Evolutionary conservation across 345 rosid species (phyloP).

Genomic region (Populus alba): DNA sequence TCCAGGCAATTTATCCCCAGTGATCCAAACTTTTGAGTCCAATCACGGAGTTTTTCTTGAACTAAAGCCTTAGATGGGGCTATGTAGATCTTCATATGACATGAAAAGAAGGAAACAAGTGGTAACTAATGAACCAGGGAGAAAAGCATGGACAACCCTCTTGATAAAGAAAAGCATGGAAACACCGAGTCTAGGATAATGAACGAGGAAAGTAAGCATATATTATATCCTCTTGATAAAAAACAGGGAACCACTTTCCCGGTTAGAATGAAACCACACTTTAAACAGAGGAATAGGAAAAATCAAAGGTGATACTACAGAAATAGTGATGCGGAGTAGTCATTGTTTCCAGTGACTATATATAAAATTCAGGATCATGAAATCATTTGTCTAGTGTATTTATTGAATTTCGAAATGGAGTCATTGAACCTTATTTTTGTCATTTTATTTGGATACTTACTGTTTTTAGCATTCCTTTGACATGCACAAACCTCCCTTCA

Average conservation of each 20-base stretch:
- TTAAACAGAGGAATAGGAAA: too few species aligned
- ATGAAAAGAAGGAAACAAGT: slow-evolving; percentile 18
- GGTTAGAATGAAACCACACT: too few species aligned
- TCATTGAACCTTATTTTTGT: background rate
- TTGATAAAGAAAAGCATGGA: too few species aligned
- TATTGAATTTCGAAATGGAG: background rate
- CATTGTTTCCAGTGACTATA: too few species aligned
- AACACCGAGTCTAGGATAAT: background rate
- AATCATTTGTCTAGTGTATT: background rate
- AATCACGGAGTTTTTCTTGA: slow-evolving; percentile 90
- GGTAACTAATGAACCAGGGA: slow-evolving; percentile 5
- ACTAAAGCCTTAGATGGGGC: slow-evolving; percentile 97
- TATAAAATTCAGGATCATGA: background rate
- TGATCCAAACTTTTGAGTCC: slow-evolving; percentile 82
- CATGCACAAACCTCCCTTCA: slow-evolving; percentile 55
- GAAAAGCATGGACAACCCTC: background rate
- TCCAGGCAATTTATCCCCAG: slow-evolving; percentile 83
- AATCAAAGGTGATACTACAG: too few species aligned
- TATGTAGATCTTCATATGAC: slow-evolving; percentile 63
- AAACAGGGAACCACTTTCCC: too few species aligned
- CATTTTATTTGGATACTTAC: slow-evolving; percentile 38
- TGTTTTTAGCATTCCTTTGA: slow-evolving; percentile 84
- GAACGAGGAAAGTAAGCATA: background rate
- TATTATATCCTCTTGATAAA: too few species aligned
- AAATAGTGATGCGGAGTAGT: too few species aligned